Base-by-base conservation (phyloP, 2,329 filamentous ascomycete genomes). In the Ophiocordyceps sinensis region DNA sequence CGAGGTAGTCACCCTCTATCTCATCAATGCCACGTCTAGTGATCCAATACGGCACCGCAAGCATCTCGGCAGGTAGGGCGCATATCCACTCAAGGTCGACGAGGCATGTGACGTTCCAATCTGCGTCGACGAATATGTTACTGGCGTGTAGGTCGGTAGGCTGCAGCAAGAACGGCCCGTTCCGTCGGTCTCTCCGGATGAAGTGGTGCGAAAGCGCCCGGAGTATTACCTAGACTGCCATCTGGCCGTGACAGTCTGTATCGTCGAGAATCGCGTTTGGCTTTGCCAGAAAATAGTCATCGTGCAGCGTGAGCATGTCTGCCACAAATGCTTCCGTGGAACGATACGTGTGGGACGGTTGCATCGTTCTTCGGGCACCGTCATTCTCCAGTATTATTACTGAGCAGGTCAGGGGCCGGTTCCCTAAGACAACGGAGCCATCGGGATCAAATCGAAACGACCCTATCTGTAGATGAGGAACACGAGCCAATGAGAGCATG, bases 11-110 rank as follows among this genome's bases (percentile, higher is more conserved):
- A 13, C 17, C 17, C 17, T 19, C 31, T 11, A 52, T 43, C 26
- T 43, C 37, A 17, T 50, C 50, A 23, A 49, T 42, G 12, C 29
- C 35, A 12, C 40, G 28, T 12, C 49, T 46, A 10, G 43, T 48
- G 26, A 52, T 34, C 49, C 49, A 52, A 23, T 49, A 46, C 7
- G 50, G 49, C 3, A 48, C 45, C 8, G 31, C 13, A 7, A 50
- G 28, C 41, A 44, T 49, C 44, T 50, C 44, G 12, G 35, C 13
- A 4, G 48, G 48, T 6, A 50, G 47, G 14, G 56, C 44, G 43
- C 52, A 61, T 14, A 59, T 46, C 57, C 53, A 63, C 44, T 62
- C 58, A 29, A 56, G 49, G 40, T 62, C 57, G 12, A 62, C 53
- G 0, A 61, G 29, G 37, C 46, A 47, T 12, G 48, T 56, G 35